Base-by-base conservation (phyloP, 345 rosid species). In the Clausena lansium region DNA sequence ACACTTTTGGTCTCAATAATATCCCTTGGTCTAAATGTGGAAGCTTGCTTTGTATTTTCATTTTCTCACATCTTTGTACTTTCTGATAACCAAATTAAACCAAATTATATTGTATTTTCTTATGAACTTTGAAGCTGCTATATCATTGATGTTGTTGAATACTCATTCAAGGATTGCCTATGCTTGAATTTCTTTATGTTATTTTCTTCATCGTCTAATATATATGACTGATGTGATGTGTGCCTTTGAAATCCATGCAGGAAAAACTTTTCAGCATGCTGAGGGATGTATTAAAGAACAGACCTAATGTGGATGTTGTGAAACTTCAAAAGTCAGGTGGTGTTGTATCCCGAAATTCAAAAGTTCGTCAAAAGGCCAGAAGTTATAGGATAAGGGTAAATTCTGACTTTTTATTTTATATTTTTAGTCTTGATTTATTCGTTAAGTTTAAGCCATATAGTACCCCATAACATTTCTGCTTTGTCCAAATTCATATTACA, bases 241-340 rank as follows among this genome's bases (percentile, higher is more conserved):
- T 14, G 11, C 45, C n/a, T 35, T 65, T 4, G 45, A 5, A 65
- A 65, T 74, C 33, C 38, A 22, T 80, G 70, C 90, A 91, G 92
- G 98, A 94, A 85, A 94, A 96, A 77, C 97, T 96, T 75, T 96
- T 91, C 89, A 96, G 98, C 88, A 87, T 89, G 98, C 97, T 94
- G 55, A 91, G 88, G 75, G 95, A 94, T 76, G 94, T 88, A n/a
- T 80, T 89, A 61, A 92, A 59, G 86, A 85, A 47, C 74, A 92
- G 86, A 85, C 92, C 92, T 50, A 90, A 86, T 67, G 93, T 96
- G 5, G 99, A 94, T 62, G 98, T 96, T 27, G 97, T 96, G 82
- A 96, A 94, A 82, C 99, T 96, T 85, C 98, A 92, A 71, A 92
- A 84, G 83, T 96, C 97, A 0, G 98, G 97, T 55, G 98, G 99